Evolutionary conservation across 164 flowering plant genomes (phyloP).

Genomic region (Liquidambar formosana): DNA sequence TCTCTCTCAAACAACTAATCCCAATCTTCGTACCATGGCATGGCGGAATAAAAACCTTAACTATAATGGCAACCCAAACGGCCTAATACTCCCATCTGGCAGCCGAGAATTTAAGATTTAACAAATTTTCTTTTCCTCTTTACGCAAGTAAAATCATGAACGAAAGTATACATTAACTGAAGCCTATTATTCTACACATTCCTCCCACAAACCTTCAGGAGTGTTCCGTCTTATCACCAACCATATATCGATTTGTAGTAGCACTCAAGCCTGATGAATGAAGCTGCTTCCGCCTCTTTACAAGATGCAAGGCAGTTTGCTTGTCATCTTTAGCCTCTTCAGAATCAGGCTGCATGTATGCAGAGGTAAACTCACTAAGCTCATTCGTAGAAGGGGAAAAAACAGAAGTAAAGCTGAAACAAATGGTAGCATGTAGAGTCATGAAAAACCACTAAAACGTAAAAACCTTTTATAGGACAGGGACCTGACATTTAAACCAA

Average conservation of each 20-base stretch:
- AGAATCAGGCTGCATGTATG: conserved; percentile 63
- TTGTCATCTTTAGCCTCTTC: conserved; percentile 63
- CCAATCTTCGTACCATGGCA: too few species aligned
- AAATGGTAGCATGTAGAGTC: too few species aligned
- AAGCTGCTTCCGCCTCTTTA: conserved; percentile 71
- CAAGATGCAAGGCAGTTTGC: conserved; percentile 57
- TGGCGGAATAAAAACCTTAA: too few species aligned
- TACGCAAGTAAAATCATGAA: too few species aligned
- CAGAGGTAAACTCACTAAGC: conserved; percentile 5
- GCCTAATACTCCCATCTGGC: too few species aligned
- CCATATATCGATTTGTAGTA: conserved; percentile 45
- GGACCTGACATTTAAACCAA: too few species aligned
- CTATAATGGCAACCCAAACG: too few species aligned
- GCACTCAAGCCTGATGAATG: conserved; percentile 57
- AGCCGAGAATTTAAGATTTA: neutral
- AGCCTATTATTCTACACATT: too few species aligned
- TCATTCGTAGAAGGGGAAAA: neutral
- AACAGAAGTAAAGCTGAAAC: too few species aligned
- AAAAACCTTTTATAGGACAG: too few species aligned
- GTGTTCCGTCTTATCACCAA: conserved; percentile 47
- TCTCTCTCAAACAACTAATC: too few species aligned
- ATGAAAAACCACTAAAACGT: too few species aligned
- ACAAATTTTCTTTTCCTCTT: neutral
- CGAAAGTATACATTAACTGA: neutral
- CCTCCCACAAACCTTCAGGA: conserved; percentile 19